Evolutionary conservation across 768 basidiomycete genomes (phyloP).

Genomic region (Crassisporium funariophilum): DNA sequence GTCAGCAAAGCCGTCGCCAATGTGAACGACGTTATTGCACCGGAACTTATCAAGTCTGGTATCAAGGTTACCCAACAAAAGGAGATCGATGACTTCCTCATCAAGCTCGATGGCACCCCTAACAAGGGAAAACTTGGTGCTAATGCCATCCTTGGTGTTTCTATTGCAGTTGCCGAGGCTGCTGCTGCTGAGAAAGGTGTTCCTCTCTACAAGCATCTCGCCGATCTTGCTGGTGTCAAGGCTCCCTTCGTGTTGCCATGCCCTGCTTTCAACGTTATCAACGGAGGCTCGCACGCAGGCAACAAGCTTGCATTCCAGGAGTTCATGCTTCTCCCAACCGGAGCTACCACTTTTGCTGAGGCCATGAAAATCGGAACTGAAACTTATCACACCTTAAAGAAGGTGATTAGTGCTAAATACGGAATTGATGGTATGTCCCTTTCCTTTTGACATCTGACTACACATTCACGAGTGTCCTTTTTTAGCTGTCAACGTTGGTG

Average conservation of each 20-base stretch:
- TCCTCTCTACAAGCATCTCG: conserved; percentile 95
- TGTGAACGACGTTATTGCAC: conserved; percentile 90
- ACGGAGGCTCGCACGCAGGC: conserved; percentile 98
- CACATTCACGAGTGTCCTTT: conserved; percentile 16
- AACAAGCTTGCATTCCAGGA: conserved; percentile 99
- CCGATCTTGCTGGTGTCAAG: conserved; percentile 93
- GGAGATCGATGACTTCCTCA: conserved; percentile 96
- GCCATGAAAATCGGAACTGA: conserved; percentile 99
- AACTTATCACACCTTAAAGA: conserved; percentile 97
- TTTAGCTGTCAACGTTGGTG: conserved; percentile 96
- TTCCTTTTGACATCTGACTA: conserved; percentile 11
- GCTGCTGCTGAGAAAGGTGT: conserved; percentile 94
- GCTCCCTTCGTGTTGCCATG: conserved; percentile 89
- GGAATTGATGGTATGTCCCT: conserved; percentile 84
- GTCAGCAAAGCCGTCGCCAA: conserved; percentile 93
- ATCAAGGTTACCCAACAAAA: conserved; percentile 89
- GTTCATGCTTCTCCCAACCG: conserved; percentile 98
- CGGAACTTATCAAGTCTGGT: conserved; percentile 81
- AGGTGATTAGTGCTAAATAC: conserved; percentile 98
- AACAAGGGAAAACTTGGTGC: conserved; percentile 99
- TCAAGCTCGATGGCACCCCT: conserved; percentile 94
- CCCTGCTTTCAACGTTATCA: conserved; percentile 99
- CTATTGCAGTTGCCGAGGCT: conserved; percentile 92
- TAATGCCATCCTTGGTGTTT: conserved; percentile 98
- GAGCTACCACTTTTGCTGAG: conserved; percentile 89